Percentiles rank a stretch among this genome's conserved stretches.
These are phyloP conservation scores for Syncephalastrum monosporum DNA, from an alignment of 371 early-diverging fungal genomes.

Conservation along the genomic window DNA sequence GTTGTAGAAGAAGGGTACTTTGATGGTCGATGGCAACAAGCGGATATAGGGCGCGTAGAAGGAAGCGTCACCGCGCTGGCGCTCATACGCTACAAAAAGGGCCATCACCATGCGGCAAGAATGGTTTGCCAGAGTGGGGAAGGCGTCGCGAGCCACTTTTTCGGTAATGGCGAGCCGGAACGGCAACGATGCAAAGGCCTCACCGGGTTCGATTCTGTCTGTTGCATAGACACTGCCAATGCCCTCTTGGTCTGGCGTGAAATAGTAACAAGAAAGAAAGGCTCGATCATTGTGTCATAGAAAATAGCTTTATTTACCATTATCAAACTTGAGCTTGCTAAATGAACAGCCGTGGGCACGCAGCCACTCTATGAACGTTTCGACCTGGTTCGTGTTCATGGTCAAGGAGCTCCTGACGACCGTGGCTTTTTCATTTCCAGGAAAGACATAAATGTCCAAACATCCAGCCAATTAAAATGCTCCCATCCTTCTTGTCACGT, in stretches of 20 bases:
- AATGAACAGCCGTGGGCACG: too few relatives aligned
- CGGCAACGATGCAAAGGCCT: slow-evolving; percentile 38
- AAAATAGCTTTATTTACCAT: too few relatives aligned
- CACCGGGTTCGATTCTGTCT: slow-evolving; percentile 23
- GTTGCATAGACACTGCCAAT: slow-evolving; percentile 45
- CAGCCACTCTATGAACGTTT: too few relatives aligned
- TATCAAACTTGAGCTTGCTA: too few relatives aligned
- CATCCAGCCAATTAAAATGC: too few relatives aligned
- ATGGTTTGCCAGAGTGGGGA: slow-evolving; percentile 26
- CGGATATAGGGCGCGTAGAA: slow-evolving; percentile 54
- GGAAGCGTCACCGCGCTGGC: slow-evolving; percentile 28
- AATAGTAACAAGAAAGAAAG: too few relatives aligned
- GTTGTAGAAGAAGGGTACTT: slow-evolving; percentile 42
- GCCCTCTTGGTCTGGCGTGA: slow-evolving; percentile 20
- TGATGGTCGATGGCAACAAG: slow-evolving; percentile 44
- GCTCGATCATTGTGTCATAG: too few relatives aligned
- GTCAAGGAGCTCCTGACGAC: slow-evolving; percentile 1
- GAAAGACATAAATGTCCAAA: too few relatives aligned
- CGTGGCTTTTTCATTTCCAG: neutral
- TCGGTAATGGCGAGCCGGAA: slow-evolving; percentile 48
- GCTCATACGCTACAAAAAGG: slow-evolving; percentile 41
- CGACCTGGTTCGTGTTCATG: neutral
- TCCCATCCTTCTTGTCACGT: too few relatives aligned
- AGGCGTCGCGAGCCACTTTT: slow-evolving; percentile 34
- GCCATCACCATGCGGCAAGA: slow-evolving; percentile 39